phyloP scores from a whole-genome alignment of 108 stramenopile genomes.

The Pinguiococcus pyrenoidosus region DNA sequence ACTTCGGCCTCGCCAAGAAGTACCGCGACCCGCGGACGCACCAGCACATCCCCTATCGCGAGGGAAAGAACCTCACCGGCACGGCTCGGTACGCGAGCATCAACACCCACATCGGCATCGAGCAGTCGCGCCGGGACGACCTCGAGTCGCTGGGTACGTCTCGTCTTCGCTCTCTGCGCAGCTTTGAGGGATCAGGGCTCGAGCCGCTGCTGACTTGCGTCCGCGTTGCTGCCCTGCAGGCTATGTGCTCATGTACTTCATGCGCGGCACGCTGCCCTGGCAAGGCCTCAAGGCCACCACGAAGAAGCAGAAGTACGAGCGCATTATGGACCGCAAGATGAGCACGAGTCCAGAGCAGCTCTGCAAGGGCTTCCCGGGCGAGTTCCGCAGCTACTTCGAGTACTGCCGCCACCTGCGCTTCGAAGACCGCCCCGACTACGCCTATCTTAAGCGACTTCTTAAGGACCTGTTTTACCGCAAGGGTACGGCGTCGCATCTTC shows the following conservation, averaged over 20 bases:
- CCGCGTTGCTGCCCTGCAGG: no score
- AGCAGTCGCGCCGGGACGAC: slow-evolving; percentile 87
- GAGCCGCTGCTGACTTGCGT: no score
- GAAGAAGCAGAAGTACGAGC: slow-evolving; percentile 96
- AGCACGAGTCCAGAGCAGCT: slow-evolving; percentile 72
- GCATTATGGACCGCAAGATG: slow-evolving; percentile 97
- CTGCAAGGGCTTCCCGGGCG: slow-evolving; percentile 88
- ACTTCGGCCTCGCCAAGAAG: slow-evolving; percentile 93
- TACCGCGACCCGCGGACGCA: slow-evolving; percentile 90
- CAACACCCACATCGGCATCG: slow-evolving; percentile 92
- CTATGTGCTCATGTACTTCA: slow-evolving; percentile 96
- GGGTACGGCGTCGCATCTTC: no score
- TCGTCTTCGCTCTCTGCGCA: no score
- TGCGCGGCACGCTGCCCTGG: slow-evolving; percentile 90
- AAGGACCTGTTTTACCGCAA: slow-evolving; percentile 89
- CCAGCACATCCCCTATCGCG: slow-evolving; percentile 94
- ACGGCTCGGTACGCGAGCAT: slow-evolving; percentile 92
- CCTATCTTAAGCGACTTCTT: slow-evolving; percentile 84
- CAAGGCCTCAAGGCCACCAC: slow-evolving; percentile 97
- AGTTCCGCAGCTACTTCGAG: slow-evolving; percentile 92
- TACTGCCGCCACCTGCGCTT: slow-evolving; percentile 84
- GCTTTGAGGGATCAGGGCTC: no score
- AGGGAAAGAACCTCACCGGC: slow-evolving; percentile 93
- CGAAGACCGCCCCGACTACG: slow-evolving; percentile 95
- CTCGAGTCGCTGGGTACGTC: slow-evolving; percentile 86